These are phyloP conservation scores for Neurospora sp. DNA, from an alignment of 495 filamentous ascomycete genomes.

Conservation along the genomic window DNA sequence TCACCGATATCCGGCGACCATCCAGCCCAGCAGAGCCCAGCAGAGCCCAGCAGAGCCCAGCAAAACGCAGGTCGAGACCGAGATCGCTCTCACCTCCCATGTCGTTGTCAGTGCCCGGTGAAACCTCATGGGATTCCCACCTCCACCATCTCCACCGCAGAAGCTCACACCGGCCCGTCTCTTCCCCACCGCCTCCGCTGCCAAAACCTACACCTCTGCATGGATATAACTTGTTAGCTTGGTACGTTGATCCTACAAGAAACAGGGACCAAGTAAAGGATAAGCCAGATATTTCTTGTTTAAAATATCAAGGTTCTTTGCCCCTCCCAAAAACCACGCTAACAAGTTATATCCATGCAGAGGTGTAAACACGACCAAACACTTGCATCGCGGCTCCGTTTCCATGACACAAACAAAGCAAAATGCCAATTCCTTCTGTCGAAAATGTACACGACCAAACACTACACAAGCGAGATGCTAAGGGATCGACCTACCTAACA, in stretches of 20 bases:
- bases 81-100: neutral
- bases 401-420: neutral
- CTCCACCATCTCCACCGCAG: neutral
- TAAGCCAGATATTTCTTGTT: too few relatives aligned
- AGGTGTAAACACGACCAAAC: neutral
- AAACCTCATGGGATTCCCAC: neutral
- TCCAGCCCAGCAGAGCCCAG: too few relatives aligned
- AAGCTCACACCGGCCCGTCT: neutral
- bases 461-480: too few relatives aligned
- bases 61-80: neutral
- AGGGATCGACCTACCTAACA: neutral
- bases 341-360: too few relatives aligned
- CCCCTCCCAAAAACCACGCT: too few relatives aligned
- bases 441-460: neutral
- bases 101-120: neutral
- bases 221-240: too few relatives aligned
- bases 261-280: too few relatives aligned
- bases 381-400: neutral
- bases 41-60: too few relatives aligned
- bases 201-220: neutral
- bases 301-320: too few relatives aligned
- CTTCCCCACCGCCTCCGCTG: neutral
- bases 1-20: neutral
- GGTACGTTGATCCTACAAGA: too few relatives aligned
- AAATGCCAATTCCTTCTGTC: neutral